phyloP scores from a whole-genome alignment of 495 filamentous ascomycete genomes.

The Achaetomiella virescens region DNA sequence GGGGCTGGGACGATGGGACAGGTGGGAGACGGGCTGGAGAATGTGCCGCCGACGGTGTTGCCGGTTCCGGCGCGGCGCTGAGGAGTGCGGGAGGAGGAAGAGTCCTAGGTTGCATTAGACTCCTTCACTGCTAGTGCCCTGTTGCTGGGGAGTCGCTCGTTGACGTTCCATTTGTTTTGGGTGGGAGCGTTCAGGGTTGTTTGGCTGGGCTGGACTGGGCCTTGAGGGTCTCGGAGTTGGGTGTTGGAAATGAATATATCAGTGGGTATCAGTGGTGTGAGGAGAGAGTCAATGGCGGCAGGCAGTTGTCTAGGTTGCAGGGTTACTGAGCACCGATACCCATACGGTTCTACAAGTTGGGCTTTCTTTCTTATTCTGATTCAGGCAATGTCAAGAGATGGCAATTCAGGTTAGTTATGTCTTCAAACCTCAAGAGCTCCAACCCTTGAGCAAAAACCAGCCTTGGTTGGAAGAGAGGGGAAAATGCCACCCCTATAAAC shows the following conservation, averaged over 20 bases:
- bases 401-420: background rate
- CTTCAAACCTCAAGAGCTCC: no score
- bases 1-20: constrained; percentile 7
- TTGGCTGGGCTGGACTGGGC: background rate
- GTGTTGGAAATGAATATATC: background rate
- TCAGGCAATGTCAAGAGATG: background rate
- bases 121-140: background rate
- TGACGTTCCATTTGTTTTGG: background rate
- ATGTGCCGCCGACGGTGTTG: constrained; percentile 37
- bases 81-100: constrained; percentile 45
- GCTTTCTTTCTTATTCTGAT: constrained; percentile 3
- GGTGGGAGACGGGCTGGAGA: constrained; percentile 55
- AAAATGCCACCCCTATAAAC: no score
- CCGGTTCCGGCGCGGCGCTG: constrained; percentile 26
- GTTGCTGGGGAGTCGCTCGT: background rate
- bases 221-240: background rate
- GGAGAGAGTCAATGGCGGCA: no score
- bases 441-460: no score
- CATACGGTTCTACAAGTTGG: constrained; percentile 1
- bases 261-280: no score
- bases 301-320: constrained; percentile 13
- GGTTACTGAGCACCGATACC: constrained; percentile 22
- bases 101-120: constrained; percentile 42
- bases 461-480: no score
- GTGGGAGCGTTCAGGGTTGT: background rate